These are phyloP conservation scores for Dionaea muscipula DNA, from an alignment of 179 eudicot species.

Conservation along the genomic window DNA sequence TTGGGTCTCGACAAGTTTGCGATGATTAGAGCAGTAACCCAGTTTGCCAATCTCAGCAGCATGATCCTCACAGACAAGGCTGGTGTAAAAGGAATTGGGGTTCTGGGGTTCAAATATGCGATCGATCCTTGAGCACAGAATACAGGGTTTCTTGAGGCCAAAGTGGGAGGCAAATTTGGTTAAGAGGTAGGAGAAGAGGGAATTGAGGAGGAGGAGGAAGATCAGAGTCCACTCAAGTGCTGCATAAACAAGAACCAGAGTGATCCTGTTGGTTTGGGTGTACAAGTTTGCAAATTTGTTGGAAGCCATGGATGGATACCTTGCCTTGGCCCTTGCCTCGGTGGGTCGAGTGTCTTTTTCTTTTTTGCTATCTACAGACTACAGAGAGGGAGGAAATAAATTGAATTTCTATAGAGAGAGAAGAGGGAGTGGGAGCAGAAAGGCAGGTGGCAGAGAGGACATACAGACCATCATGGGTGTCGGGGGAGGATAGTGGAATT, in stretches of 20 bases:
- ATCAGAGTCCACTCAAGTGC: constrained; percentile 13
- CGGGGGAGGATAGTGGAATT: no score
- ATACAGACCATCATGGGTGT: no score
- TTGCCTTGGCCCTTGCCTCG: no score
- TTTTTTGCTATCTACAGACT: no score
- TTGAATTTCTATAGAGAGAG: no score
- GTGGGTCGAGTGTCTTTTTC: no score
- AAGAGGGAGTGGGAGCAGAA: no score
- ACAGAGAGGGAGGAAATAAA: no score
- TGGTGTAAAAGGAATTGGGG: neutral
- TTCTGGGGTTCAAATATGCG: constrained; percentile 9
- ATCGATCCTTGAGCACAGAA: constrained; percentile 11
- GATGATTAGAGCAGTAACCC: constrained; percentile 12
- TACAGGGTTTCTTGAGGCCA: constrained; percentile 11
- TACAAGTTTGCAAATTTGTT: constrained; percentile 53
- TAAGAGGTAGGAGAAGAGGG: constrained; percentile 9
- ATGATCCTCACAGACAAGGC: constrained; percentile 9
- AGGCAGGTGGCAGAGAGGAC: no score
- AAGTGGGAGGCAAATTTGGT: constrained; percentile 8
- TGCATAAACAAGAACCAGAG: constrained; percentile 15
- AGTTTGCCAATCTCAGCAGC: constrained; percentile 12
- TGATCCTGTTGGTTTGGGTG: constrained; percentile 50
- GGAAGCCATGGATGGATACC: constrained; percentile 47
- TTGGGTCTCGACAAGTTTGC: constrained; percentile 11
- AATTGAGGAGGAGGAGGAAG: constrained; percentile 12